These are phyloP conservation scores for Solanum pimpinellifolium DNA, from an alignment of 257 asterid genomes.

Conservation along the genomic window DNA sequence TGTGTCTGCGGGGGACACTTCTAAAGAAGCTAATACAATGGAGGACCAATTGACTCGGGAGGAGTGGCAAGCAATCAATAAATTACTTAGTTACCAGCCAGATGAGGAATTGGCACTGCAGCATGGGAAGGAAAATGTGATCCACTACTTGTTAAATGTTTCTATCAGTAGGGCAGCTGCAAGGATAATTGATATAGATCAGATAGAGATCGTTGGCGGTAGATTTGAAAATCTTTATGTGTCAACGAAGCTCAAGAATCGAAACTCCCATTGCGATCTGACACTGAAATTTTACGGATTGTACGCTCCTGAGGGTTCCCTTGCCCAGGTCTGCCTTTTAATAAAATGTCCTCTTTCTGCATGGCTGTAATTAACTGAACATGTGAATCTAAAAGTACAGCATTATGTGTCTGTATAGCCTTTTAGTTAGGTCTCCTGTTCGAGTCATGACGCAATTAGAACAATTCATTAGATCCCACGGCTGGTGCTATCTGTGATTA, in stretches of 20 bases:
- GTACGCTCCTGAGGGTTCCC: constrained; percentile 96
- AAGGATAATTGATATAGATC: constrained; percentile 55
- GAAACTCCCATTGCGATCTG: constrained; percentile 76
- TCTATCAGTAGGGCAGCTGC: constrained; percentile 89
- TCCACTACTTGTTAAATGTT: constrained; percentile 60
- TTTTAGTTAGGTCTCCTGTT: neutral
- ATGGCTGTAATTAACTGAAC: neutral
- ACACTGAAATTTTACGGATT: constrained; percentile 82
- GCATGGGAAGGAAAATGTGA: constrained; percentile 74
- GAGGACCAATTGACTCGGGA: constrained; percentile 86
- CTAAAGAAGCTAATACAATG: constrained; percentile 46
- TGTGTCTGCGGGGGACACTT: constrained; percentile 33
- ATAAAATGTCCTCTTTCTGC: neutral
- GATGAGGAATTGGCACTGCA: constrained; percentile 67
- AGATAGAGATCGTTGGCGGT: constrained; percentile 85
- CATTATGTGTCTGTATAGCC: neutral
- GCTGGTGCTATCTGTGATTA: neutral
- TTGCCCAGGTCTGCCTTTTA: constrained; percentile 66
- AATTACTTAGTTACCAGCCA: constrained; percentile 81
- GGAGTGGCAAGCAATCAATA: constrained; percentile 97
- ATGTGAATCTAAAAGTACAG: neutral
- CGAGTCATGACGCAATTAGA: neutral
- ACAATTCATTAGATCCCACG: neutral
- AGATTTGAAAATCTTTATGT: constrained; percentile 87
- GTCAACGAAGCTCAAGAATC: constrained; percentile 69